Percentiles rank a stretch among this genome's conserved stretches.
Evolutionary conservation across 108 stramenopile species (phyloP).

Genomic region (Discostella pseudostelligera): DNA sequence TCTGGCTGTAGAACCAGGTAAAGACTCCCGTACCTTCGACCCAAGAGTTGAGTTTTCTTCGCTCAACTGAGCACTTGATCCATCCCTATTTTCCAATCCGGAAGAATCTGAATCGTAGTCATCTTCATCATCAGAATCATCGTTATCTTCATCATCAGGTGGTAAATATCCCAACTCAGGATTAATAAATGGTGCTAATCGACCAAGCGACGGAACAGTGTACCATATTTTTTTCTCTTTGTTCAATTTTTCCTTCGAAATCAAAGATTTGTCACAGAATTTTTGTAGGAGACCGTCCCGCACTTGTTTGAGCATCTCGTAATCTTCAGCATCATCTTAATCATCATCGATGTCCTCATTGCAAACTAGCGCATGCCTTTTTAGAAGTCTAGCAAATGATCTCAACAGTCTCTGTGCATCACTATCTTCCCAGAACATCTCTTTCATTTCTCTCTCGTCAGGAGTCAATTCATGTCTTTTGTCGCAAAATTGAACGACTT

Average conservation of each 20-base stretch:
- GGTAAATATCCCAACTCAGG: slow-evolving; percentile 13
- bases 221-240: background rate
- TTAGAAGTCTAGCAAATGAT: slow-evolving; percentile 18
- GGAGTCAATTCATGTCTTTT: slow-evolving; percentile 2
- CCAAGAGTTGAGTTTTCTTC: background rate
- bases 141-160: slow-evolving; percentile 1
- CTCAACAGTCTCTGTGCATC: slow-evolving; percentile 23
- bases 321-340: slow-evolving; percentile 7
- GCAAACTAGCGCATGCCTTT: background rate
- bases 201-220: background rate
- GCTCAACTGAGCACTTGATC: background rate
- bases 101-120: background rate
- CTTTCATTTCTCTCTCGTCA: slow-evolving; percentile 11
- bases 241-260: background rate
- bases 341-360: slow-evolving; percentile 17
- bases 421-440: slow-evolving; percentile 16
- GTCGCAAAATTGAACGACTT: background rate
- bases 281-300: background rate
- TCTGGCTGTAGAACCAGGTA: background rate
- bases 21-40: background rate
- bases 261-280: slow-evolving; percentile 17
- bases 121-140: background rate
- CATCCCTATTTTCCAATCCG: background rate
- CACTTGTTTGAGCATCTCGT: slow-evolving; percentile 1
- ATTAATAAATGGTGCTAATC: slow-evolving; percentile 20